Evolutionary conservation across 1,284 basidiomycete species (phyloP).

Genomic region (Xerocomus minutiporus): DNA sequence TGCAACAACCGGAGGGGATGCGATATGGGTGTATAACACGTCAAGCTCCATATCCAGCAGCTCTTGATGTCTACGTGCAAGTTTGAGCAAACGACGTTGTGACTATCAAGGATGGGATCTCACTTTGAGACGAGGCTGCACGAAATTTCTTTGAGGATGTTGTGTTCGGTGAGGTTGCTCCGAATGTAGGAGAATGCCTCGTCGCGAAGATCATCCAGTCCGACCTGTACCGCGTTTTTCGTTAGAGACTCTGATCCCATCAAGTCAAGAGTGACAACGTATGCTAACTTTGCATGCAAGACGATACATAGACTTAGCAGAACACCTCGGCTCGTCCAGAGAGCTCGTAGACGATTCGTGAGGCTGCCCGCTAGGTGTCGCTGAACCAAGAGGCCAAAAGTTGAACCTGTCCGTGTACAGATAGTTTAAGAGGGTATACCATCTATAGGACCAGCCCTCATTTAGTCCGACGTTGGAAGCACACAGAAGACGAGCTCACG

Average conservation of each 20-base stretch:
- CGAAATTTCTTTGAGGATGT: conserved; percentile 22
- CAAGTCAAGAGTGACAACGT: background rate
- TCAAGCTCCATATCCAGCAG: conserved; percentile 27
- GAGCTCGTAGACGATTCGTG: background rate
- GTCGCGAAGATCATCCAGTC: conserved; percentile 16
- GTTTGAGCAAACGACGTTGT: background rate
- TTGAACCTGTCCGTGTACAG: conserved; percentile 22
- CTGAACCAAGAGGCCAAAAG: conserved; percentile 25
- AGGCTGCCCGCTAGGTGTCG: background rate
- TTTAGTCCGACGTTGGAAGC: background rate
- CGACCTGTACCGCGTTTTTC: conserved; percentile 11
- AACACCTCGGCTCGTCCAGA: conserved; percentile 14
- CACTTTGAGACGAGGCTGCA: conserved; percentile 21
- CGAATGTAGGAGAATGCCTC: conserved; percentile 18
- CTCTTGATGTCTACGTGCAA: conserved; percentile 13
- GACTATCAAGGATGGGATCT: background rate
- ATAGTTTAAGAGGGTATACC: conserved; percentile 26
- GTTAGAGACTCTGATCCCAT: background rate
- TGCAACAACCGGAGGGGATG: conserved; percentile 12
- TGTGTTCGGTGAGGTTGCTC: conserved; percentile 21
- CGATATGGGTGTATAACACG: conserved; percentile 19
- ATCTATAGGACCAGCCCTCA: conserved; percentile 10
- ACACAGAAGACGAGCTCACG: conserved; percentile 10
- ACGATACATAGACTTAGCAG: conserved; percentile 31
- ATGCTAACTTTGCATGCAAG: conserved; percentile 26